Evolutionary conservation across 2,329 filamentous ascomycete genomes (phyloP).

Genomic region (Fusarium caatingaense): DNA sequence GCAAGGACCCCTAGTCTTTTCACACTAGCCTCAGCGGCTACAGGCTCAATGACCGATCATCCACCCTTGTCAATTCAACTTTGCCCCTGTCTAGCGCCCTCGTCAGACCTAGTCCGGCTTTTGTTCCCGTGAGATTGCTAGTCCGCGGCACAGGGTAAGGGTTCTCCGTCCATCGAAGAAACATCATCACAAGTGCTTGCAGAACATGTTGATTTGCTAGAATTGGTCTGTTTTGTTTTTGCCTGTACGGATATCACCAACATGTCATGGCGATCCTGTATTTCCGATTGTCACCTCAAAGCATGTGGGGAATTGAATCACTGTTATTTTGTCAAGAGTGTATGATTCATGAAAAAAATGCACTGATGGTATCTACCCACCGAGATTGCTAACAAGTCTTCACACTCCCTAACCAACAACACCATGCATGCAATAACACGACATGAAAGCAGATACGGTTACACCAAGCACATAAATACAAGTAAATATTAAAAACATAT

Average conservation of each 20-base stretch:
- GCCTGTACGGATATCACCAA: not conserved
- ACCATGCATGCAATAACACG: not conserved
- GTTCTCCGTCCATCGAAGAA: not conserved
- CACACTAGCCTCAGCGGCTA: constrained; percentile 23
- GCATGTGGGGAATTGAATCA: no score
- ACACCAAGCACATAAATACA: no score
- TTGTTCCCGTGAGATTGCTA: not conserved
- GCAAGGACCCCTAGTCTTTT: constrained; percentile 19
- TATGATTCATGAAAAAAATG: not conserved
- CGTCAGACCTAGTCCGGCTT: not conserved
- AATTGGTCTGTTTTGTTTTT: not conserved
- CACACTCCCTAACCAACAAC: not conserved
- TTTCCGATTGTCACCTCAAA: not conserved
- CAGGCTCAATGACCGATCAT: constrained; percentile 3
- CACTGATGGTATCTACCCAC: not conserved
- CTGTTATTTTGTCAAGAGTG: no score
- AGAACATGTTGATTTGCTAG: not conserved
- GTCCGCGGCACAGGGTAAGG: not conserved
- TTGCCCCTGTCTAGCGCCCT: constrained; percentile 2
- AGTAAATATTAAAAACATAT: not conserved
- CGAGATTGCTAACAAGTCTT: not conserved
- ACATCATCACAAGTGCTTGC: constrained; percentile 15
- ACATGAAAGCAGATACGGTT: no score
- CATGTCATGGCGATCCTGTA: not conserved
- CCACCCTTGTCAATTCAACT: not conserved